Conservation (phyloP, 1,284 basidiomycete species). For the Sporisorium graminicola region DNA sequence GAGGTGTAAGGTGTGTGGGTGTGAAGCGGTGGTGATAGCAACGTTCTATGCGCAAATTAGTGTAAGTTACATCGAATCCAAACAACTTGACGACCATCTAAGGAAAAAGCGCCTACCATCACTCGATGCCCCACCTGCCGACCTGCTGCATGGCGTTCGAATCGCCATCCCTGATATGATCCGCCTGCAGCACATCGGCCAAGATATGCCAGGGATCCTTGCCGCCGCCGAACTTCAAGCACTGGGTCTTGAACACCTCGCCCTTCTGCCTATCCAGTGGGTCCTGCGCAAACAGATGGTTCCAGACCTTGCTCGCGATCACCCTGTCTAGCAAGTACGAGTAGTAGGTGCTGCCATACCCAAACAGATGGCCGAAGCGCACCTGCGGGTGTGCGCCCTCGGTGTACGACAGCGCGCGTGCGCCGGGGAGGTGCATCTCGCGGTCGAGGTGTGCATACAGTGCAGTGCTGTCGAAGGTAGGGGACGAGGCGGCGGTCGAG, state of each 20-base stretch:
- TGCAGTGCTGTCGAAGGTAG: slow-evolving; percentile 77
- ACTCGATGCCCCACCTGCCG: slow-evolving; percentile 72
- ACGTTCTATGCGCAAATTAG: background rate
- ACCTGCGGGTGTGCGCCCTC: slow-evolving; percentile 77
- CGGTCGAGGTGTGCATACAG: slow-evolving; percentile 70
- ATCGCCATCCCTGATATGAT: slow-evolving; percentile 68
- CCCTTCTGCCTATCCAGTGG: slow-evolving; percentile 72
- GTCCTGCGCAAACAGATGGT: slow-evolving; percentile 76
- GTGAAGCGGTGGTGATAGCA: slow-evolving; percentile 3
- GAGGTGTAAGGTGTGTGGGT: background rate
- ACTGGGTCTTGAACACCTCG: slow-evolving; percentile 82
- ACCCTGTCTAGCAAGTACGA: slow-evolving; percentile 96
- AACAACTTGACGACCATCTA: no score
- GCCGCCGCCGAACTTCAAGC: slow-evolving; percentile 86
- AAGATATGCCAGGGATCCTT: slow-evolving; percentile 95
- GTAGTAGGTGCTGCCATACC: slow-evolving; percentile 97
- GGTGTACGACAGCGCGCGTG: slow-evolving; percentile 23
- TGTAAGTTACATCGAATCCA: no score
- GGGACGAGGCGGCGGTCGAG: slow-evolving; percentile 72
- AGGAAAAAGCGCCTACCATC: slow-evolving; percentile 2
- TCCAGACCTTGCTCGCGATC: slow-evolving; percentile 91
- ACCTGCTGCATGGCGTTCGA: slow-evolving; percentile 88
- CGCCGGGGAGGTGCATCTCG: slow-evolving; percentile 44
- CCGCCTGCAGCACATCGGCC: slow-evolving; percentile 75
- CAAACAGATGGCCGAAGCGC: slow-evolving; percentile 93